phyloP scores from a whole-genome alignment of 176 grass and related monocot species.

The Ananas comosus region DNA sequence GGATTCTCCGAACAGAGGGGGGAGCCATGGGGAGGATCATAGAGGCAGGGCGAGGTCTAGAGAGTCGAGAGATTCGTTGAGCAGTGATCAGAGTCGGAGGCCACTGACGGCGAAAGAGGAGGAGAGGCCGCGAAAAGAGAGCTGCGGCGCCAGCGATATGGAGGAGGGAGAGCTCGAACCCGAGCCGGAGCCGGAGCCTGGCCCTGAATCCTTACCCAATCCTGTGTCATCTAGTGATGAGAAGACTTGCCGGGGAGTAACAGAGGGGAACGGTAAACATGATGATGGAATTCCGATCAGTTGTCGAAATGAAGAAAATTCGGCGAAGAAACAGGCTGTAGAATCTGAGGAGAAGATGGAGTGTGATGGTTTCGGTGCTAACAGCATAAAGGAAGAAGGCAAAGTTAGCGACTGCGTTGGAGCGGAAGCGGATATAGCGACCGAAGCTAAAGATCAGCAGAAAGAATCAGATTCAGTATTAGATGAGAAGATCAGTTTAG shows the following conservation, averaged over 20 bases:
- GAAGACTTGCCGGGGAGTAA: not conserved
- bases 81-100: slow-evolving; percentile 30
- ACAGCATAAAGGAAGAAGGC: slow-evolving; percentile 2
- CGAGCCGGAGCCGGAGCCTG: slow-evolving; percentile 32
- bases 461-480: not conserved
- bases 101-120: slow-evolving; percentile 24
- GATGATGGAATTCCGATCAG: slow-evolving; percentile 1
- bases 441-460: not conserved
- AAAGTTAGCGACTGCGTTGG: not conserved
- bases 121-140: slow-evolving; percentile 33
- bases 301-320: slow-evolving; percentile 9
- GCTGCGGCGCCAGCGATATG: slow-evolving; percentile 34
- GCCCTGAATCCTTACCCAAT: too few species aligned
- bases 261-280: not conserved
- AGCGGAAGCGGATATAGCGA: not conserved
- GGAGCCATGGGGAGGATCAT: slow-evolving; percentile 23
- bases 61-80: slow-evolving; percentile 18
- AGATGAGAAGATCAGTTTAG: slow-evolving; percentile 1
- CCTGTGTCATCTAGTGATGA: too few species aligned
- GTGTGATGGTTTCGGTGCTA: slow-evolving; percentile 5
- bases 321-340: slow-evolving; percentile 12
- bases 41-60: not conserved
- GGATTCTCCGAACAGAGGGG: slow-evolving; percentile 3
- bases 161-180: slow-evolving; percentile 90
- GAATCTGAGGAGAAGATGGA: slow-evolving; percentile 6